phyloP scores from a whole-genome alignment of 2,329 filamentous ascomycete species.

The Venturia effusa region DNA sequence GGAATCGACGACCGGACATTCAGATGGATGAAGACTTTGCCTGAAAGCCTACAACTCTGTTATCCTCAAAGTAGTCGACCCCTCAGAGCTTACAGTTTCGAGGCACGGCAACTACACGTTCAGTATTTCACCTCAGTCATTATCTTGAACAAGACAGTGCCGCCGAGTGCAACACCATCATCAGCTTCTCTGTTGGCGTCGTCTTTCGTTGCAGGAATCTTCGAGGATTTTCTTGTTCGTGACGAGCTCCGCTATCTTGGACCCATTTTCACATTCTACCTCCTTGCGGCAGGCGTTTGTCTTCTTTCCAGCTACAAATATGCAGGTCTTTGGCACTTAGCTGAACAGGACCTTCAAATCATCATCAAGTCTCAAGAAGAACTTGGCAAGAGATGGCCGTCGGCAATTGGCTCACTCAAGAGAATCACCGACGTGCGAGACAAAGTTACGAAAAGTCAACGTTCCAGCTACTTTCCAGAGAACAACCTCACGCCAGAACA shows the following conservation, averaged over 20 bases:
- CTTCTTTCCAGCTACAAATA: conserved; percentile 30
- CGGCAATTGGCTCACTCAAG: conserved; percentile 22
- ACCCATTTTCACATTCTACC: conserved; percentile 32
- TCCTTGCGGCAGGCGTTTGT: conserved; percentile 28
- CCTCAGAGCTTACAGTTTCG: conserved; percentile 22
- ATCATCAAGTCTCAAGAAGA: conserved; percentile 21
- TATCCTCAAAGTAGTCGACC: conserved; percentile 17
- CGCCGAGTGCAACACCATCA: conserved; percentile 21
- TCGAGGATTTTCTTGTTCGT: conserved; percentile 31
- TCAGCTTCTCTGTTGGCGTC: conserved; percentile 29
- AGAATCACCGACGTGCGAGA: conserved; percentile 21
- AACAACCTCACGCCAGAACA: conserved; percentile 19
- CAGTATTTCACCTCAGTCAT: conserved; percentile 29
- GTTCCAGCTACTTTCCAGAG: conserved; percentile 20
- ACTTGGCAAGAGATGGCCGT: conserved; percentile 22
- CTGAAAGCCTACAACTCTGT: conserved; percentile 23
- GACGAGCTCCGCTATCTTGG: conserved; percentile 31
- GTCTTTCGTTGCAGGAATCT: conserved; percentile 32
- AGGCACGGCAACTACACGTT: conserved; percentile 27
- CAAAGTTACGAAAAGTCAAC: conserved; percentile 20
- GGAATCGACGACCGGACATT: conserved; percentile 29
- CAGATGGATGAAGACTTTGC: conserved; percentile 28
- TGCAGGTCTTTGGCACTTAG: conserved; percentile 19
- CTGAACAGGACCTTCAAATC: conserved; percentile 21
- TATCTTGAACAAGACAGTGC: conserved; percentile 27